Base-by-base conservation (phyloP, 306 rosid genomes). In the Trifolium pratense region DNA sequence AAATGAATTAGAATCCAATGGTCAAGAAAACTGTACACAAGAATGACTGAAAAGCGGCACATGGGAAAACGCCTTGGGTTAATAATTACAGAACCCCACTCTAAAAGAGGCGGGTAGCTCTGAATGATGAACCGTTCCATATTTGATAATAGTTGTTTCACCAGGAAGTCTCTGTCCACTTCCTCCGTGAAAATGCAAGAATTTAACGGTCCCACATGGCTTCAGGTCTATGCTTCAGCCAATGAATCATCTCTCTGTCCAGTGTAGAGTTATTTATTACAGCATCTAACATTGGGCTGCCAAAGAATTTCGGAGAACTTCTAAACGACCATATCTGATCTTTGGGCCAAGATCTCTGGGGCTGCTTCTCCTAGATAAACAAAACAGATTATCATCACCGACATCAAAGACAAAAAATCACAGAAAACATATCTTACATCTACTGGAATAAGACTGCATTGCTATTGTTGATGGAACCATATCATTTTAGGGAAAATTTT, bases 261-360 rank as follows among this genome's bases (percentile, higher is more conserved):
- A 92, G 71, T 20, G 86, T 58, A 69, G 89, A 55, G 64, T 83
- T 86, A 75, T 75, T 80, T 68, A 88, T 73, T 36, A 88, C 92
- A 13, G 93, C 81, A 40, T 95, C 99, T 69, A 95, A 85, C 97
- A 90, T 92, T 3, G 99, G 99, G 84, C 99, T 95, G 68, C 97
- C 97, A 68, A 95, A 68, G 69, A 95, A 74, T 77, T 83, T 91
- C 0, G 88, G 89, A 66, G 16, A 75, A 83, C 66, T 88, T 84
- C 85, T 88, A 84, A 90, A 95, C 34, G 85, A 88, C 99, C 99
- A 95, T 87, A 95, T 91, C 71, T 84, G 82, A 79, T 95, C 99
- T 84, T 87, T 90, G 5, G 99, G 97, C 99, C 97, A 95, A 16
- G 93, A 82, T 78, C 83, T 91, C 81, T 95, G 97, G 6, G 92